Evolutionary conservation across 208 protist species (phyloP).

Genomic region (Leishmania tropica): DNA sequence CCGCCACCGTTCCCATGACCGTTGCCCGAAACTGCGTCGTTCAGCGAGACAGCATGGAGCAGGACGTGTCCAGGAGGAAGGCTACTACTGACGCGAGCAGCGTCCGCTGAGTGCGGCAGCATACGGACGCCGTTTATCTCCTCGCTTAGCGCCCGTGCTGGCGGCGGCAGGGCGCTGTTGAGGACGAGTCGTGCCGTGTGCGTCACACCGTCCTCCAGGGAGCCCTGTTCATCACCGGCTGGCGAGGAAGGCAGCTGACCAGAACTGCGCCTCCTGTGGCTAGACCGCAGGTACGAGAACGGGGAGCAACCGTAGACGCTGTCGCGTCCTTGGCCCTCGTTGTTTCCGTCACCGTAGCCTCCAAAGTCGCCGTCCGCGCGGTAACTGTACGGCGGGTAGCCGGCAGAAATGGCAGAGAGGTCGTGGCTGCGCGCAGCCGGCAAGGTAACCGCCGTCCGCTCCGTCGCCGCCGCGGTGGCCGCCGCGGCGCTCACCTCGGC

Average conservation of each 20-base stretch:
- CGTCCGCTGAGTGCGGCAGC: background rate
- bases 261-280: background rate
- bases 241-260: background rate
- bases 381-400: background rate
- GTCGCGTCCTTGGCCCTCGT: background rate
- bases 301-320: slow-evolving; percentile 4
- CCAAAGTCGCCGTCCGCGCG: background rate
- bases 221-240: background rate
- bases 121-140: background rate
- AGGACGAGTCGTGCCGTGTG: slow-evolving; percentile 31
- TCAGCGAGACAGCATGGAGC: background rate
- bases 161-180: slow-evolving; percentile 33
- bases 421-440: background rate
- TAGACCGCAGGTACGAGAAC: slow-evolving; percentile 9
- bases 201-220: slow-evolving; percentile 9
- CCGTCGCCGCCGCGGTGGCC: slow-evolving; percentile 13
- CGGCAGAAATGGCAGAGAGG: background rate
- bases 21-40: background rate
- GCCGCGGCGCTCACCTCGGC: slow-evolving; percentile 17
- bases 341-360: background rate
- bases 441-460: background rate
- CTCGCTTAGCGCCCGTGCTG: slow-evolving; percentile 10
- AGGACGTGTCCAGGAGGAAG: background rate
- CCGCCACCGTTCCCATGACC: background rate
- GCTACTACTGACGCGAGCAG: background rate